Conservation (phyloP, 257 asterid species). For the Jasminum sambac region DNA sequence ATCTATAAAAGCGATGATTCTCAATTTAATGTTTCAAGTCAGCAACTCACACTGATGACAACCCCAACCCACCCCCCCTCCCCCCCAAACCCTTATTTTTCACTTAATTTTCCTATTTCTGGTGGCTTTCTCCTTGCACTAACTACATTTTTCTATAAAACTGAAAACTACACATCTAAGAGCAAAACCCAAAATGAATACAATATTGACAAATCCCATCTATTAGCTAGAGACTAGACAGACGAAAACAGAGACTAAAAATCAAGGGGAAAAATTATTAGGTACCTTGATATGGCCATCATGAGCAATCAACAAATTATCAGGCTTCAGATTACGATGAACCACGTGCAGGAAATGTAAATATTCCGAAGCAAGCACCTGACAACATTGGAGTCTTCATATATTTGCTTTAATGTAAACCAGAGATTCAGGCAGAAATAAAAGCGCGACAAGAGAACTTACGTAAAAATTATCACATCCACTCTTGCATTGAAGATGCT, state of each 20-base stretch:
- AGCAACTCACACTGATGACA: not conserved
- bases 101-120: not conserved
- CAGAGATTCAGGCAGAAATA: too few species aligned
- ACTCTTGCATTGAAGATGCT: too few species aligned
- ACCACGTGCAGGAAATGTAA: constrained; percentile 89
- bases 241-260: constrained; percentile 16
- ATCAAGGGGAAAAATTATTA: constrained; percentile 7
- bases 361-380: constrained; percentile 99
- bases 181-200: constrained; percentile 7
- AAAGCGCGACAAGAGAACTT: too few species aligned
- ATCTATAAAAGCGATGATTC: constrained; percentile 11
- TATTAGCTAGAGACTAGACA: constrained; percentile 7
- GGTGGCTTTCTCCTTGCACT: not conserved
- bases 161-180: constrained; percentile 14
- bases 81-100: too few species aligned
- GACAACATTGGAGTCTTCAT: too few species aligned
- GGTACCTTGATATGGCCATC: constrained; percentile 99
- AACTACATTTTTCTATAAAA: constrained; percentile 17
- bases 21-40: constrained; percentile 8
- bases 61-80: too few species aligned
- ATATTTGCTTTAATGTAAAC: too few species aligned
- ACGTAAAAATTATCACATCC: too few species aligned
- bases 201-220: constrained; percentile 5
- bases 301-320: constrained; percentile 95
- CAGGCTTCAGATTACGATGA: constrained; percentile 99